These are phyloP conservation scores for Colletotrichum euphorbiae DNA, from an alignment of 2,329 filamentous ascomycete species.

Conservation along the genomic window DNA sequence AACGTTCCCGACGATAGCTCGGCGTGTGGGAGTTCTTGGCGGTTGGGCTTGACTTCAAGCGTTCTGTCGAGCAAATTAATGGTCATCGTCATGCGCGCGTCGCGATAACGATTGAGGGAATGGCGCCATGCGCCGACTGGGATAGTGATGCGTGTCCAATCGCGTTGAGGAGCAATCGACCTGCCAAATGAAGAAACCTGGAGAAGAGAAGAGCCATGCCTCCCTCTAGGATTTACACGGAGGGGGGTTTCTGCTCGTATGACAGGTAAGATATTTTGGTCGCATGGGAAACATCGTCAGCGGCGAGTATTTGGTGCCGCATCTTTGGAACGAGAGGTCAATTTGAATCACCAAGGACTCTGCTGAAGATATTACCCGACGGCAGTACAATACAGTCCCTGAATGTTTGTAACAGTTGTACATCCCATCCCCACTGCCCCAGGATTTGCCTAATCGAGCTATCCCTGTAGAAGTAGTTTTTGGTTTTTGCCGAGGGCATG, in stretches of 20 bases:
- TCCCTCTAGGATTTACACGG: slow-evolving; percentile 2
- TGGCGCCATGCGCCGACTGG: slow-evolving; percentile 11
- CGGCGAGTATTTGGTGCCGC: no score
- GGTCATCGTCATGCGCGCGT: slow-evolving; percentile 24
- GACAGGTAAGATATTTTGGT: slow-evolving; percentile 1
- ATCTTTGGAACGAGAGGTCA: no score
- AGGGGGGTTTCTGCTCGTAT: slow-evolving; percentile 6
- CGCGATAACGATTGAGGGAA: slow-evolving; percentile 20
- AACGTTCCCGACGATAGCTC: slow-evolving; percentile 14
- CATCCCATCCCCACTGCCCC: no score
- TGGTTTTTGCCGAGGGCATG: no score
- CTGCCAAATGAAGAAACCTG: slow-evolving; percentile 31
- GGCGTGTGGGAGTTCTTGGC: slow-evolving; percentile 14
- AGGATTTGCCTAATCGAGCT: no score
- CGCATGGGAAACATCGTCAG: slow-evolving; percentile 2
- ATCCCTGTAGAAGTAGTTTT: no score
- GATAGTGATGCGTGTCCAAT: neutral
- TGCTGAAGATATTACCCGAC: no score
- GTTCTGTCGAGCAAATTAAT: slow-evolving; percentile 2
- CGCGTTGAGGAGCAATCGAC: slow-evolving; percentile 9
- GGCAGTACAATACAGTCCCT: no score
- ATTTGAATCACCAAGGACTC: no score
- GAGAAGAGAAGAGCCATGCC: slow-evolving; percentile 18
- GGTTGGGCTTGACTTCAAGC: neutral
- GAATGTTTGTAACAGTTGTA: no score